A percentile compares a stretch with the other conserved stretches of the same genome.
These are phyloP conservation scores for Tanozyma kutaoensis DNA, from an alignment of 805 yeast genomes.

Conservation along the genomic window DNA sequence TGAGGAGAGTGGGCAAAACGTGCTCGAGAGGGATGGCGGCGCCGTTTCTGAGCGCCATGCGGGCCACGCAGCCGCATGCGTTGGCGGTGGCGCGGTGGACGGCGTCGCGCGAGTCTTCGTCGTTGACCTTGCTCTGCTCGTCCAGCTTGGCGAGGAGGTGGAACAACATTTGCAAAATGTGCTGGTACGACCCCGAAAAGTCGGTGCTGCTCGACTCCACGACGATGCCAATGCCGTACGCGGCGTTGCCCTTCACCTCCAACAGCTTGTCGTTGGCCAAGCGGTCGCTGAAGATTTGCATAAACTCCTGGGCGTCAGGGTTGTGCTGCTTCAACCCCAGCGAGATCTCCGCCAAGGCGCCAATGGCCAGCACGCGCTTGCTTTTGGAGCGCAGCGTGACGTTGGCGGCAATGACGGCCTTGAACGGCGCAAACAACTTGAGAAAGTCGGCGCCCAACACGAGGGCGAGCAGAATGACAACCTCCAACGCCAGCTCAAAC, in stretches of 20 bases:
- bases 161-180: slow-evolving; percentile 61
- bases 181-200: slow-evolving; percentile 49
- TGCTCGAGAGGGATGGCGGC: slow-evolving; percentile 58
- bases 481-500: slow-evolving; percentile 78
- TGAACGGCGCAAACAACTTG: slow-evolving; percentile 60
- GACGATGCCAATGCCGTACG: slow-evolving; percentile 86
- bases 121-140: slow-evolving; percentile 34
- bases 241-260: slow-evolving; percentile 90
- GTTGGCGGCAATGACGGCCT: slow-evolving; percentile 44
- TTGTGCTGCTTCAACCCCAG: slow-evolving; percentile 56
- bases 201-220: slow-evolving; percentile 42
- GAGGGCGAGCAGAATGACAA: slow-evolving; percentile 59
- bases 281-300: slow-evolving; percentile 55
- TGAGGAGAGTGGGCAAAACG: slow-evolving; percentile 63
- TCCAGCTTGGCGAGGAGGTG: slow-evolving; percentile 63
- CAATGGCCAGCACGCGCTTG: slow-evolving; percentile 76
- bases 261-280: slow-evolving; percentile 64
- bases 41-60: slow-evolving; percentile 69
- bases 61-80: slow-evolving; percentile 94
- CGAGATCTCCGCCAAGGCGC: slow-evolving; percentile 83
- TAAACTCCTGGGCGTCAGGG: slow-evolving; percentile 56
- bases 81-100: slow-evolving; percentile 81
- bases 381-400: slow-evolving; percentile 47
- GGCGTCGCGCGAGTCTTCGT: slow-evolving; percentile 67
- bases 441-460: slow-evolving; percentile 72